A percentile compares a stretch with the other conserved stretches of the same genome.
These are phyloP conservation scores for Pythium diclinum DNA, from an alignment of 352 stramenopile species.

Conservation along the genomic window DNA sequence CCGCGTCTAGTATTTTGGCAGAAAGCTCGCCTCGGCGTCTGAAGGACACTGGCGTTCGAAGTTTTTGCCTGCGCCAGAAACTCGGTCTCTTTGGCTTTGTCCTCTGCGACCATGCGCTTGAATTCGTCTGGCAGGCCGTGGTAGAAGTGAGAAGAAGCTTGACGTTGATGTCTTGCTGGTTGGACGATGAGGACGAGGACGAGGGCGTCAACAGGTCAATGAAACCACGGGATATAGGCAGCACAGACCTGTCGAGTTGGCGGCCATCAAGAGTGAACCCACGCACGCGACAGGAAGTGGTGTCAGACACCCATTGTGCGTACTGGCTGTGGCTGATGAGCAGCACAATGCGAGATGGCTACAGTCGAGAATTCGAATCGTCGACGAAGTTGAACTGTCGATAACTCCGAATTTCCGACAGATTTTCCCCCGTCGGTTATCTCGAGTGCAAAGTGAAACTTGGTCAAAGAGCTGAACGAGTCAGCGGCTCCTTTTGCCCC, in stretches of 20 bases:
- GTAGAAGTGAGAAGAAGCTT: slow-evolving; percentile 71
- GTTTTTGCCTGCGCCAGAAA: not conserved
- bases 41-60: no score
- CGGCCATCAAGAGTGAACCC: slow-evolving; percentile 38
- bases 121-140: slow-evolving; percentile 67
- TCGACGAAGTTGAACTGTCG: slow-evolving; percentile 17
- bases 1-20: slow-evolving; percentile 61
- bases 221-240: slow-evolving; percentile 24
- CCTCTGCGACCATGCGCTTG: slow-evolving; percentile 68
- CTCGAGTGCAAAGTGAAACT: not conserved
- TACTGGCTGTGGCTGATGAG: no score
- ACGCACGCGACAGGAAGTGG: slow-evolving; percentile 5
- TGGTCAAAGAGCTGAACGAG: not conserved
- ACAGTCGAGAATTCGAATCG: not conserved
- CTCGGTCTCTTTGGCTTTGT: slow-evolving; percentile 30
- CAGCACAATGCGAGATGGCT: slow-evolving; percentile 1
- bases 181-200: slow-evolving; percentile 20
- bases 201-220: slow-evolving; percentile 14
- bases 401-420: slow-evolving; percentile 6
- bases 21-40: slow-evolving; percentile 50
- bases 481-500: not conserved
- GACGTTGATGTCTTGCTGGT: slow-evolving; percentile 33
- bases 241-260: slow-evolving; percentile 33
- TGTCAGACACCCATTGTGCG: no score
- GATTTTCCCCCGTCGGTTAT: slow-evolving; percentile 9